Conservation (phyloP, 768 basidiomycete species). For the Mycena rosella region DNA sequence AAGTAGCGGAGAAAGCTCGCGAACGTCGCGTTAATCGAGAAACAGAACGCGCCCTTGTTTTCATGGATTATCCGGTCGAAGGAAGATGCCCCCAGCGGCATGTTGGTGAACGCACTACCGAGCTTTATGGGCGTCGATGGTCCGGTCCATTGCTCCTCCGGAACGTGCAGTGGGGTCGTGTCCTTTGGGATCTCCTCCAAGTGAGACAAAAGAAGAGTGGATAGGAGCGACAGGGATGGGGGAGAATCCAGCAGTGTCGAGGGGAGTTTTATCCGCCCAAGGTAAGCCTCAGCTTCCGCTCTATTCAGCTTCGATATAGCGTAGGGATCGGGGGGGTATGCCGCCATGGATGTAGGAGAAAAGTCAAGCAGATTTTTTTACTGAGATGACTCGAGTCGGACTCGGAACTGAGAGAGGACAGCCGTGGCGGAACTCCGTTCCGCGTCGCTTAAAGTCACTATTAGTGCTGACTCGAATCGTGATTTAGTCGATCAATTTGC, state of each 20-base stretch:
- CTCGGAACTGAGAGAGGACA: too few relatives aligned
- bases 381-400: too few relatives aligned
- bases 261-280: constrained; percentile 28
- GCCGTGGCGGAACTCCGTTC: too few relatives aligned
- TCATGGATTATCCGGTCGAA: constrained; percentile 31
- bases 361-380: too few relatives aligned
- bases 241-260: constrained; percentile 28
- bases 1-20: constrained; percentile 30
- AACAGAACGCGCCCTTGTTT: constrained; percentile 37
- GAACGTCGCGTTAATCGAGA: constrained; percentile 33
- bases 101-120: constrained; percentile 32
- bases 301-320: constrained; percentile 11
- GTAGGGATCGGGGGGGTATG: constrained; percentile 21
- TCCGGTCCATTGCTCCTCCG: constrained; percentile 34
- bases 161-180: constrained; percentile 34
- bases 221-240: constrained; percentile 30
- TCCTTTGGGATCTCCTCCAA: constrained; percentile 37
- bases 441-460: too few relatives aligned
- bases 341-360: constrained; percentile 10
- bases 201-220: constrained; percentile 27
- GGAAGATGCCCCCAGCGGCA: constrained; percentile 32
- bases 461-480: too few relatives aligned
- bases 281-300: constrained; percentile 24
- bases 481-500: too few relatives aligned
- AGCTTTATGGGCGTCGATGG: constrained; percentile 30